Percentiles rank a stretch among this genome's conserved stretches.
These are phyloP conservation scores for Graphium sp. DNA, from an alignment of 2,329 filamentous ascomycete species.

Conservation along the genomic window DNA sequence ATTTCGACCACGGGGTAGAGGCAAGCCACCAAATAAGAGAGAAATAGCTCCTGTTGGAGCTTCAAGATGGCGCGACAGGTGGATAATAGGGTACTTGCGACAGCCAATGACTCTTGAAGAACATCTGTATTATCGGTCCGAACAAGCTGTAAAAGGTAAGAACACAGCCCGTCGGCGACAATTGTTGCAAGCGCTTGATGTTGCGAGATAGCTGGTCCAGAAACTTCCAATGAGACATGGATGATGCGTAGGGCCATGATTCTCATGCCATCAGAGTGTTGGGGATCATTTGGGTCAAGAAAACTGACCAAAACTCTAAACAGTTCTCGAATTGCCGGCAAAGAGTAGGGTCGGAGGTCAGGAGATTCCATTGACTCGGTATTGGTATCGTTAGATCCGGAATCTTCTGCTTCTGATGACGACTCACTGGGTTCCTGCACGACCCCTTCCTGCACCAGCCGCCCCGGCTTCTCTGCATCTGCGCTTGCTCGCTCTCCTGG, in stretches of 20 bases:
- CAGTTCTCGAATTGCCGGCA: conserved; percentile 86
- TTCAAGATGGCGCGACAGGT: conserved; percentile 86
- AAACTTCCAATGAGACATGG: conserved; percentile 90
- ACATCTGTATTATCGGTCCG: conserved; percentile 93
- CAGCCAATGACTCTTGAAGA: conserved; percentile 78
- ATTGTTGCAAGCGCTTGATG: conserved; percentile 78
- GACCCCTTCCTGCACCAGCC: conserved; percentile 17
- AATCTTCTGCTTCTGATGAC: not conserved
- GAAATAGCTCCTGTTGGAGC: conserved; percentile 87
- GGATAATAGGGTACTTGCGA: conserved; percentile 76
- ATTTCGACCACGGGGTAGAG: conserved; percentile 91
- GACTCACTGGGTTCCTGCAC: conserved; percentile 9
- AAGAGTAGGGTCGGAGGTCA: conserved; percentile 71
- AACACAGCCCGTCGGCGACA: conserved; percentile 84
- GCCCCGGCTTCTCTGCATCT: conserved; percentile 1
- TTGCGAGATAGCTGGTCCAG: conserved; percentile 83
- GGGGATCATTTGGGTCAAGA: conserved; percentile 79
- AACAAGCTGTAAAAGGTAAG: conserved; percentile 89
- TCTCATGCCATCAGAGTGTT: conserved; percentile 86
- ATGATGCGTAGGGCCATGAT: conserved; percentile 97
- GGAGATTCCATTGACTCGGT: conserved; percentile 19
- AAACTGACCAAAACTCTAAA: conserved; percentile 90
- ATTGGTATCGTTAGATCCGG: not conserved
- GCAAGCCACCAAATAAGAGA: conserved; percentile 88
- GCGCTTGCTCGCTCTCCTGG: not conserved